Evolutionary conservation across 768 basidiomycete genomes (phyloP), one percentile per base, ranked within the genome.

Genomic region (Trametes villosa): DNA sequence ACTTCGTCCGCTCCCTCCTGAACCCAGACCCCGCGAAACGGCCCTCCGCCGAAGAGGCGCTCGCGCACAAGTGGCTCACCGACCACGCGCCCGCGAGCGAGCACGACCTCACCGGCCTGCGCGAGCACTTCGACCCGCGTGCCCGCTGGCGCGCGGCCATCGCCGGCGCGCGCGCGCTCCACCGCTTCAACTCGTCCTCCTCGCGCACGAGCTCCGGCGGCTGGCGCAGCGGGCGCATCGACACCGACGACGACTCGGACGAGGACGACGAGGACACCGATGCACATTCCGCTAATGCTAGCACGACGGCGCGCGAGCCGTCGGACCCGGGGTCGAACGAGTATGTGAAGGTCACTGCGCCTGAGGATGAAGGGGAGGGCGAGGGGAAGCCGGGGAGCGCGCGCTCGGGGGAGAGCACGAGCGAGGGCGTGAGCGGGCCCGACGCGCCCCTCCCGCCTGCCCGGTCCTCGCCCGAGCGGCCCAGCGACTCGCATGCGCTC

Each of bases 81-180:
- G 82, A 78, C 0, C 83, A 89, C 68, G 74, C 79, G 18, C 78
- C 88, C 0, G 85, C 86, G 0, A 81, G 79, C 6, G 90, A 94
- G 52, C 83, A 89, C 71, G 94, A 98, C 67, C 81, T 97, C 41
- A 79, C 69, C 12, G 91, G 89, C 12, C 77, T 97, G 49, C 89
- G 90, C 31, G 88, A 92, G 31, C 85, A 94, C 77, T 96, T 96
- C 74, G 81, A 92, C 68, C 82, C 92, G 0, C 81, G 81, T 42
- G 86, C 85, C 2, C 81, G 81, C 38, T 95, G 93, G 94, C 82
- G 84, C 50, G 76, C 78, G 1, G 91, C 90, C 15, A 92, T 95
- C 66, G 70, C 73, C 51, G 75, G 78, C 40, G 76, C 82, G n/a
- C 77, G 78, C 18, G 78, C 78, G 4, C 68, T 75, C 29, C 64